phyloP scores from a whole-genome alignment of 345 rosid species.

The Limnanthes douglasii region DNA sequence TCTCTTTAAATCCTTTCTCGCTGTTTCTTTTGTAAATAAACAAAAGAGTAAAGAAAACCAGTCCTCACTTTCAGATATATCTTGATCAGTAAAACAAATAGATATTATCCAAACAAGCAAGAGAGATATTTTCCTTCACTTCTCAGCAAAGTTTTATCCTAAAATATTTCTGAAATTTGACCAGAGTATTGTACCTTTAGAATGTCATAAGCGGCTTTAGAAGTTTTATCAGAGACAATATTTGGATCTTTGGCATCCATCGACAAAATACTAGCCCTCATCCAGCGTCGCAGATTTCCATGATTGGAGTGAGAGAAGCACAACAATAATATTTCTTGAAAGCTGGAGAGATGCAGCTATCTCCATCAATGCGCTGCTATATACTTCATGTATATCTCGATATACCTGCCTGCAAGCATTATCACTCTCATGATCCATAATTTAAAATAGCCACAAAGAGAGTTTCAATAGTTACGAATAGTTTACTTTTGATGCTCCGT shows the following conservation, averaged over 20 bases:
- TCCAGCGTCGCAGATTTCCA: slow-evolving; percentile 83
- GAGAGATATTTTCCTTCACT: too few relatives aligned
- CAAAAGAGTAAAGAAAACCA: too few relatives aligned
- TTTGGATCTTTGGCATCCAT: slow-evolving; percentile 28
- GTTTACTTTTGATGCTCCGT: slow-evolving; percentile 34
- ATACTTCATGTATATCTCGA: slow-evolving; percentile 38
- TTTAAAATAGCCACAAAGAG: slow-evolving; percentile 3
- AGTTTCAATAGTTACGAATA: slow-evolving; percentile 6
- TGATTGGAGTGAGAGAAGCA: slow-evolving; percentile 78
- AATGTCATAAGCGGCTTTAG: slow-evolving; percentile 70
- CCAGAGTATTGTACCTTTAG: slow-evolving; percentile 41
- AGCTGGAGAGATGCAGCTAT: slow-evolving; percentile 66
- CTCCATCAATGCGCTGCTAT: slow-evolving; percentile 44
- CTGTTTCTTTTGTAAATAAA: too few relatives aligned
- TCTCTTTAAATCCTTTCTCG: too few relatives aligned
- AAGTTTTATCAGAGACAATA: slow-evolving; percentile 32
- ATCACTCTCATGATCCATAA: slow-evolving; percentile 11
- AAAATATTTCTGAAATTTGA: slow-evolving; percentile 3
- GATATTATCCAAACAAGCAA: too few relatives aligned
- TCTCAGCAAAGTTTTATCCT: slow-evolving; percentile 3
- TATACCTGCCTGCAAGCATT: slow-evolving; percentile 25
- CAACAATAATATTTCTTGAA: slow-evolving; percentile 63
- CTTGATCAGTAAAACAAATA: too few relatives aligned
- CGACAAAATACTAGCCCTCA: slow-evolving; percentile 36
- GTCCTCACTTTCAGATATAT: too few relatives aligned